Conservation (phyloP, 352 stramenopile genomes). For the Phytopythium sindhum region DNA sequence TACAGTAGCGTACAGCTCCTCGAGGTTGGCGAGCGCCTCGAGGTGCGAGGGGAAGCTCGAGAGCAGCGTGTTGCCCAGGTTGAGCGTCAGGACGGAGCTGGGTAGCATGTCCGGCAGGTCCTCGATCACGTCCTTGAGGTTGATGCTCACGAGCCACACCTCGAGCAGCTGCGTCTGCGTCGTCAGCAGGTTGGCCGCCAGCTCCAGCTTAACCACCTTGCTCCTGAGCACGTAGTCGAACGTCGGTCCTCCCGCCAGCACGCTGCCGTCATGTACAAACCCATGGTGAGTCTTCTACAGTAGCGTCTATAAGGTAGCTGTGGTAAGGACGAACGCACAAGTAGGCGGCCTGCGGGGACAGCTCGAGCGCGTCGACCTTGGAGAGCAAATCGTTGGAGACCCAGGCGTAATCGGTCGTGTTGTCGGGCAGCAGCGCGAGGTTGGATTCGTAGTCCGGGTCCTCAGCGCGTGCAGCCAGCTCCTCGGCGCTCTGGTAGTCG, state of each 20-base stretch:
- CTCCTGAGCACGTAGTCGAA: slow-evolving; percentile 17
- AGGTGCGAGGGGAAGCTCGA: slow-evolving; percentile 15
- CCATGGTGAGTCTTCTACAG: neutral
- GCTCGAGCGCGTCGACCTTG: slow-evolving; percentile 12
- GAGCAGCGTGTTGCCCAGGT: slow-evolving; percentile 26
- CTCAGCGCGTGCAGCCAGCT: slow-evolving; percentile 14
- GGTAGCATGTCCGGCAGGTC: slow-evolving; percentile 19
- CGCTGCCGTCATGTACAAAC: neutral
- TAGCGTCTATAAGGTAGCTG: neutral
- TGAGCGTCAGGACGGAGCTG: slow-evolving; percentile 15
- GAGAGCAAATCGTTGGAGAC: slow-evolving; percentile 25
- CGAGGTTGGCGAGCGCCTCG: slow-evolving; percentile 12
- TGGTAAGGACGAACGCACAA: neutral
- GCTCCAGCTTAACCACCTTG: slow-evolving; percentile 19
- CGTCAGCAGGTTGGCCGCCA: slow-evolving; percentile 16
- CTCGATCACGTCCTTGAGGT: slow-evolving; percentile 15
- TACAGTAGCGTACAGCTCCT: slow-evolving; percentile 13
- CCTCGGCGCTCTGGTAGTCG: slow-evolving; percentile 23
- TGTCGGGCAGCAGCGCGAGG: slow-evolving; percentile 15
- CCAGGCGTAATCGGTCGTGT: slow-evolving; percentile 19
- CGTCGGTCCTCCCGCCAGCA: slow-evolving; percentile 13
- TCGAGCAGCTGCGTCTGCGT: slow-evolving; percentile 16
- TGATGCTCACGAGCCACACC: slow-evolving; percentile 16
- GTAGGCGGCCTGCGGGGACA: slow-evolving; percentile 8
- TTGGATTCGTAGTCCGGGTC: slow-evolving; percentile 11